A percentile compares a stretch with the other conserved stretches of the same genome.
phyloP scores from a whole-genome alignment of 129 eudicot genomes.

The Gnaphalium uliginosum region DNA sequence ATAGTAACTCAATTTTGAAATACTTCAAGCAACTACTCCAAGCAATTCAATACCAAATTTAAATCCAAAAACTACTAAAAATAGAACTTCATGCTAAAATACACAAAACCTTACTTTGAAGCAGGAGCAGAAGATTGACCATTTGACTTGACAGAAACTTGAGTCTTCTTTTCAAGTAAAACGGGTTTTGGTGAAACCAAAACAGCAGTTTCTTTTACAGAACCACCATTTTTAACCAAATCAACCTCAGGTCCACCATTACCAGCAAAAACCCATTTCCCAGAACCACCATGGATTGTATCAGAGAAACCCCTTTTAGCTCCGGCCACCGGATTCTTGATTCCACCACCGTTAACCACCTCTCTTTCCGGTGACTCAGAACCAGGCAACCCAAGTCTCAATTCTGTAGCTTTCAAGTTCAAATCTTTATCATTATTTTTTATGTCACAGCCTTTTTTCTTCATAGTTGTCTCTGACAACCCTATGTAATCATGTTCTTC shows the following conservation, averaged over 20 bases:
- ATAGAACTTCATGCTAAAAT: slow-evolving; percentile 4
- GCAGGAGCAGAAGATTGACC: slow-evolving; percentile 51
- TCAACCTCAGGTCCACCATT: slow-evolving; percentile 56
- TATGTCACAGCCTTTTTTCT: slow-evolving; percentile 38
- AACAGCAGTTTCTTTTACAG: slow-evolving; percentile 46
- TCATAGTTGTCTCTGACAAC: slow-evolving; percentile 51
- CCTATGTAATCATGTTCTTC: slow-evolving; percentile 9
- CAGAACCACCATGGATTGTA: slow-evolving; percentile 48
- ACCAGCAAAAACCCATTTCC: slow-evolving; percentile 56
- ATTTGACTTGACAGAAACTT: slow-evolving; percentile 37
- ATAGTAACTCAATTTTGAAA: slow-evolving; percentile 7
- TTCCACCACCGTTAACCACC: slow-evolving; percentile 15
- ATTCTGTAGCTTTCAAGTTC: slow-evolving; percentile 77
- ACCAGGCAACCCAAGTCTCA: slow-evolving; percentile 85
- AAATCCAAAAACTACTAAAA: not conserved
- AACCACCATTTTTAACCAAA: slow-evolving; percentile 43
- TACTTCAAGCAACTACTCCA: not conserved
- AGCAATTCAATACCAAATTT: not conserved
- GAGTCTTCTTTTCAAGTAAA: slow-evolving; percentile 44
- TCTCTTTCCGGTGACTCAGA: slow-evolving; percentile 68
- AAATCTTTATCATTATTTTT: slow-evolving; percentile 29
- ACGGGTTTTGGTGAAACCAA: slow-evolving; percentile 32
- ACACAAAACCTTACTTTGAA: slow-evolving; percentile 49
- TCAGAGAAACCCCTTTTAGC: slow-evolving; percentile 68
- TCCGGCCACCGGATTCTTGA: slow-evolving; percentile 51